A percentile compares a stretch with the other conserved stretches of the same genome.
phyloP scores from a whole-genome alignment of 2,329 filamentous ascomycete species.

The Scedosporium aurantiacum region DNA sequence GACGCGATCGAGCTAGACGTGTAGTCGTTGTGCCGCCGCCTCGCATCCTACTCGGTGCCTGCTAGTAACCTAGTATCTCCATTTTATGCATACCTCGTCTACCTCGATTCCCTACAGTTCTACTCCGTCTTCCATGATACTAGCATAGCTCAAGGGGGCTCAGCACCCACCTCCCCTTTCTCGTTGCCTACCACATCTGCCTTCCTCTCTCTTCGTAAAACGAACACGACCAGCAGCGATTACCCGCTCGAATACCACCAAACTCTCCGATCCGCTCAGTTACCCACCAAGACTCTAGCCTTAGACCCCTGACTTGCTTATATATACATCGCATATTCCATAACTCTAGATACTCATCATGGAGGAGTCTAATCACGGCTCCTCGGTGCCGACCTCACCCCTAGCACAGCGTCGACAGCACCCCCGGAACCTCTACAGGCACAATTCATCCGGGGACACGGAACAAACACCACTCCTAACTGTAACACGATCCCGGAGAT shows the following conservation, averaged over 20 bases:
- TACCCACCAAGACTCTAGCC: neutral
- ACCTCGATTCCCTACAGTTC: neutral
- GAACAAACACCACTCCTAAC: slow-evolving; percentile 5
- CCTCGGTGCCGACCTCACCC: slow-evolving; percentile 2
- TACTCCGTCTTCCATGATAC: neutral
- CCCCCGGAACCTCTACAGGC: neutral
- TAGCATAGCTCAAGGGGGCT: neutral
- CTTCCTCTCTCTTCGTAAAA: neutral
- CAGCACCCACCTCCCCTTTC: neutral
- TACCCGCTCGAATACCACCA: too few species aligned
- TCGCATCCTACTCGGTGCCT: neutral
- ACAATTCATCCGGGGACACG: neutral
- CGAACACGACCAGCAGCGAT: too few species aligned
- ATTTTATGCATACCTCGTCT: neutral
- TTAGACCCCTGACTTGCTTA: neutral
- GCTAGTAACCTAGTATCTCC: neutral
- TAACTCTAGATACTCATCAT: neutral
- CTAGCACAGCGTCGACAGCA: neutral
- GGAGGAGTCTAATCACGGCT: neutral
- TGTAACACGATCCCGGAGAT: slow-evolving; percentile 9
- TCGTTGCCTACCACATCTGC: neutral
- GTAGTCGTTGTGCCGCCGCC: neutral
- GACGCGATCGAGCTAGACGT: neutral
- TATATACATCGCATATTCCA: too few species aligned
- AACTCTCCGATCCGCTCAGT: too few species aligned